Percentiles rank a stretch among this genome's conserved stretches.
These are phyloP conservation scores for Penicillium sp. DNA, from an alignment of 2,329 filamentous ascomycete genomes.

Conservation along the genomic window DNA sequence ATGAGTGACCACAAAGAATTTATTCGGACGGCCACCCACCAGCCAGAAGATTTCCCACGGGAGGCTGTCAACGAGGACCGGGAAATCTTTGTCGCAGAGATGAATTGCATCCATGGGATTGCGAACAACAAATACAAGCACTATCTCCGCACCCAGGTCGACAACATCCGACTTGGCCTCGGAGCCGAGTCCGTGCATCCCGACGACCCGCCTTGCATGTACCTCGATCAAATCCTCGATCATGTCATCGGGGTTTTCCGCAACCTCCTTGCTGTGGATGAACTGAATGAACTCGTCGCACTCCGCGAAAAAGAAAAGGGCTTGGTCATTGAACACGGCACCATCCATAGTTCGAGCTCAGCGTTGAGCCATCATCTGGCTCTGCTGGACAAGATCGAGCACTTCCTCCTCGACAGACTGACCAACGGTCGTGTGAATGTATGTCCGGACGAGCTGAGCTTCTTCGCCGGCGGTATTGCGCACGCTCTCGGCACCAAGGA, in stretches of 20 bases:
- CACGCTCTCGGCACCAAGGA: slow-evolving; percentile 31
- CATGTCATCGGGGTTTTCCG: slow-evolving; percentile 43
- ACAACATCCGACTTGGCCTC: slow-evolving; percentile 34
- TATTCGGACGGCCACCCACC: slow-evolving; percentile 19
- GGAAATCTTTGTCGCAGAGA: slow-evolving; percentile 40
- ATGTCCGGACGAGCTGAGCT: slow-evolving; percentile 38
- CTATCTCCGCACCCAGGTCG: slow-evolving; percentile 33
- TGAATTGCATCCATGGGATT: slow-evolving; percentile 43
- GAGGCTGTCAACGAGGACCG: slow-evolving; percentile 42
- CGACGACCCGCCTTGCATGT: slow-evolving; percentile 31
- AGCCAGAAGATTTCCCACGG: slow-evolving; percentile 36
- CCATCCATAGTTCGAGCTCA: slow-evolving; percentile 6
- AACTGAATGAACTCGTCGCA: slow-evolving; percentile 34
- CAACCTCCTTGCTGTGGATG: slow-evolving; percentile 38
- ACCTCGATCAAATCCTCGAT: slow-evolving; percentile 37
- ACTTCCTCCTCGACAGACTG: slow-evolving; percentile 36
- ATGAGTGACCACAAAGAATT: slow-evolving; percentile 16
- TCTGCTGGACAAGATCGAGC: slow-evolving; percentile 36
- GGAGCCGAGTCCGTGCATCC: slow-evolving; percentile 34
- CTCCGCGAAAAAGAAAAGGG: slow-evolving; percentile 28
- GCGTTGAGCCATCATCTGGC: slow-evolving; percentile 14
- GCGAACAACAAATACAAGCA: slow-evolving; percentile 33
- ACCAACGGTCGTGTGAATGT: slow-evolving; percentile 30
- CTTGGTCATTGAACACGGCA: slow-evolving; percentile 7
- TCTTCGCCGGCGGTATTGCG: slow-evolving; percentile 40